Base-by-base conservation (phyloP, 78 protist genomes). In the Blattamonas nauphoetae region DNA sequence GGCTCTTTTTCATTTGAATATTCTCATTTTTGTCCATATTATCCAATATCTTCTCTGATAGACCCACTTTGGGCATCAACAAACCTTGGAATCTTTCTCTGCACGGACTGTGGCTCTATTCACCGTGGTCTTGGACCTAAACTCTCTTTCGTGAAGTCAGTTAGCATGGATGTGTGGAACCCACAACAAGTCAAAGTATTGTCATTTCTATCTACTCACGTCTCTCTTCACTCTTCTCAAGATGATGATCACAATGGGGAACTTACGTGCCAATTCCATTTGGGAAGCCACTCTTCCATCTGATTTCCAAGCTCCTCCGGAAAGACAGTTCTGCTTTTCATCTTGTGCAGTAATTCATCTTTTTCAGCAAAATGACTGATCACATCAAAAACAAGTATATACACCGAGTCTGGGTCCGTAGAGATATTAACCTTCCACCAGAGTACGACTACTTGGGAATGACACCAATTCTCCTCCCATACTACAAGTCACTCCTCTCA, bases 121-220 rank as follows among this genome's bases (percentile, higher is more conserved):
- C 94, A 92, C 81, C 88, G 94, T 38, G 46, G 38, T 42, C 81
- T 92, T 4, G 94, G 94, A 5, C 89, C 86, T 5, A 91, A 90
- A 86, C 38, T 91, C 81, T 78, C 91, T 36, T 85, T 85, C 83
- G 90, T 92, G 43, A 85, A 84, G 41, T 81, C 88, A 21, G 44
- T 85, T 36, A 78, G 21, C 35, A 44, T 88, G 63, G 93, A 91
- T 43, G 0, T 0, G 42, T 90, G 92, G 92, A 71, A 86, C 1
- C 45, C 43, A 11, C 81, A 93, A 46, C 64, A 46, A 46, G 64
- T 46, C 35, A 46, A 6, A 6, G 64, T 46, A 5, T 46, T 5
- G 6, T 46, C 64, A 6, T 46, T 46, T 6, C 64, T 46, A 21
- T 46, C 6, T 21, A 21, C 64, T 5, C 35, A 5, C 6, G 64